phyloP scores from a whole-genome alignment of 1,284 basidiomycete genomes.

The Taiwanofungus camphoratus region DNA sequence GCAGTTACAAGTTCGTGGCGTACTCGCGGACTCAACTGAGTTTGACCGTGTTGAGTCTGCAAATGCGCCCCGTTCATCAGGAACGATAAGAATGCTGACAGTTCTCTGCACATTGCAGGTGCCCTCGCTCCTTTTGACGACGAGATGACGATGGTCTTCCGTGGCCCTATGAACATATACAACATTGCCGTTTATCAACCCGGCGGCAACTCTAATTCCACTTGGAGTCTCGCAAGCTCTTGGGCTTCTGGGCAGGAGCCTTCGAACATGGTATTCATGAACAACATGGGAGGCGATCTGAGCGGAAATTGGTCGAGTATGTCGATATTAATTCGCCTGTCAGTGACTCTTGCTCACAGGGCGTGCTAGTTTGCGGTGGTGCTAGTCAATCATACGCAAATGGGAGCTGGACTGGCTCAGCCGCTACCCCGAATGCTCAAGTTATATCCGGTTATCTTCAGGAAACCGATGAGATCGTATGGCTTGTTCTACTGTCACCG shows the following conservation, averaged over 20 bases:
- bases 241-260: constrained; percentile 19
- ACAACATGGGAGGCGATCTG: constrained; percentile 25
- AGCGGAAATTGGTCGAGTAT: constrained; percentile 26
- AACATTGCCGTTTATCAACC: constrained; percentile 30
- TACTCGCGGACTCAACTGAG: too few relatives aligned
- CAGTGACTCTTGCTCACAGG: too few relatives aligned
- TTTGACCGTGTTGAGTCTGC: too few relatives aligned
- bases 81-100: not conserved
- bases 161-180: constrained; percentile 25
- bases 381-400: constrained; percentile 22
- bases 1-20: too few relatives aligned
- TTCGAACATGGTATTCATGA: constrained; percentile 28
- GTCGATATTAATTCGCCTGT: too few relatives aligned
- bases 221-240: constrained; percentile 23
- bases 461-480: constrained; percentile 14
- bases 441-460: constrained; percentile 12
- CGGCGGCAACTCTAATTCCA: constrained; percentile 15
- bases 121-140: constrained; percentile 30
- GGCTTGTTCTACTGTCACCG: not conserved
- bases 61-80: too few relatives aligned
- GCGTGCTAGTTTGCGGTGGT: constrained; percentile 14
- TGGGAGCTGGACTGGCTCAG: constrained; percentile 15
- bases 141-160: constrained; percentile 26
- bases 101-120: constrained; percentile 9
- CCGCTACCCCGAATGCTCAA: constrained; percentile 12